Conservation (phyloP, 768 basidiomycete genomes). For the Omphalotus guepiniiformis region DNA sequence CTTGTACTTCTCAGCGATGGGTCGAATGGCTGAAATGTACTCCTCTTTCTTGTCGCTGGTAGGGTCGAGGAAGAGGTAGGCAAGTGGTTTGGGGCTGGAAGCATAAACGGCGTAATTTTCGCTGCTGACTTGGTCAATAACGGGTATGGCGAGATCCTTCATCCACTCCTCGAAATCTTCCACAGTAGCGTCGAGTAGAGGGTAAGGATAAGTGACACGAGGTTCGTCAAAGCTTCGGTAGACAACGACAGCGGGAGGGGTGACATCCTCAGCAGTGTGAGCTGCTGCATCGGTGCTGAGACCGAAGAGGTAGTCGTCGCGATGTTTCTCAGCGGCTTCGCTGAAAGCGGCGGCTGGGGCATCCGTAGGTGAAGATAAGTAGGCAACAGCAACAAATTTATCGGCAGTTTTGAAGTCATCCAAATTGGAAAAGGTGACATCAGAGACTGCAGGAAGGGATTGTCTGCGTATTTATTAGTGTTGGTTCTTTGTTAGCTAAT, state of each 20-base stretch:
- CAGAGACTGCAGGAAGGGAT: slow-evolving; percentile 88
- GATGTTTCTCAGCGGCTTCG: slow-evolving; percentile 77
- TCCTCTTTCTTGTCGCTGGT: slow-evolving; percentile 57
- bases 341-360: slow-evolving; percentile 71
- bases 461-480: slow-evolving; percentile 48
- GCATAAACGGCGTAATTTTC: slow-evolving; percentile 93
- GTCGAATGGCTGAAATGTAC: slow-evolving; percentile 62
- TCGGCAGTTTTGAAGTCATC: slow-evolving; percentile 85
- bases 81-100: slow-evolving; percentile 77
- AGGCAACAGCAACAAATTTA: slow-evolving; percentile 87
- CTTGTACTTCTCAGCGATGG: slow-evolving; percentile 78
- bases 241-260: slow-evolving; percentile 80
- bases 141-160: slow-evolving; percentile 77
- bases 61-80: slow-evolving; percentile 93
- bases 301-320: slow-evolving; percentile 94
- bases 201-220: slow-evolving; percentile 60
- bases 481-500: slow-evolving; percentile 8
- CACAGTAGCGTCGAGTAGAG: slow-evolving; percentile 48
- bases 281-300: slow-evolving; percentile 67
- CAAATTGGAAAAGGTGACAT: slow-evolving; percentile 71
- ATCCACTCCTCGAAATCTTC: slow-evolving; percentile 75
- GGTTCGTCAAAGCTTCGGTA: slow-evolving; percentile 94
- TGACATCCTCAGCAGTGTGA: slow-evolving; percentile 67
- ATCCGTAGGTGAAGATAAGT: slow-evolving; percentile 69
- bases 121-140: slow-evolving; percentile 88